Base-by-base conservation (phyloP, 306 rosid species). In the Clitoria ternatea region DNA sequence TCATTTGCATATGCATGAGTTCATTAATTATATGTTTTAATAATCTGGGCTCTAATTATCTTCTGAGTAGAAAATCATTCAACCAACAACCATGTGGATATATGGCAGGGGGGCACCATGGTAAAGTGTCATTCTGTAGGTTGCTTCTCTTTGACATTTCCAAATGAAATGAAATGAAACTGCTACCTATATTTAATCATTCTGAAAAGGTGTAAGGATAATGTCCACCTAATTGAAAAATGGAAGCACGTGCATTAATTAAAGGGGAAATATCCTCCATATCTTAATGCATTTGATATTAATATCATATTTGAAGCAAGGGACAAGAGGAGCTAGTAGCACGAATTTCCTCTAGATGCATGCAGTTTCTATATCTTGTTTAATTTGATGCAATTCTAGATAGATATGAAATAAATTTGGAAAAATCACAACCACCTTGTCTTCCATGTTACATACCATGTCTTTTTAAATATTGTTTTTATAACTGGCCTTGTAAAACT, bases 1-100 rank as follows among this genome's bases (percentile, higher is more conserved):
- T 72, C 57, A 76, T 76, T 60, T 76, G 63, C 79, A 59, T 66
- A 32, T 66, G 76, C 79, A 64, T 65, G 43, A 72, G 37, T 20
- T 33, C 36, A 27, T 77, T 23, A n/a, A n/a, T n/a, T n/a, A n/a
- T n/a, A 49, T 70, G 59, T 70, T 66, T 59, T 59, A 79, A 55
- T 63, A 24, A 29, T n/a, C n/a, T n/a, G 27, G 7, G 26, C 52
- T 80, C 70, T 36, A 69, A 33, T 52, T 54, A 30, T 66, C 15
- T 52, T 29, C 37, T 67, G 10, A 32, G 19, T 33, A 30, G 57
- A 67, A 81, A 68, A 71, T 57, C 59, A 66, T 61, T 71, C 23
- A 55, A 72, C 57, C 76, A 54, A 72, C 68, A 56, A 71, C 66
- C 54, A 77, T 59, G 81, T 63, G 64, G 54, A 43, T 20, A 57